Conservation (phyloP, 164 flowering plant genomes). For the Vitis riparia region DNA sequence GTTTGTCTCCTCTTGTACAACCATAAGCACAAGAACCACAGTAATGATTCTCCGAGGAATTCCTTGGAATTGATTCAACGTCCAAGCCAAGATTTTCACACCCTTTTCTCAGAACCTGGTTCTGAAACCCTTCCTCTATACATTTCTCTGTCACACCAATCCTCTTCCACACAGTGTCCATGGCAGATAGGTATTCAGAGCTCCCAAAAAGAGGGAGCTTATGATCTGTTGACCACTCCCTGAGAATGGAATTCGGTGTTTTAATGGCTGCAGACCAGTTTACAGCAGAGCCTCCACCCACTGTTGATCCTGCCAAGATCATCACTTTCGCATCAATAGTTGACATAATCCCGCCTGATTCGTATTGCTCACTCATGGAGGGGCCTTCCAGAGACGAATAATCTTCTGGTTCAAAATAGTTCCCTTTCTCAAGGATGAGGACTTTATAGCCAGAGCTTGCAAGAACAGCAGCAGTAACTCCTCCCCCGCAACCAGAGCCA, state of each 20-base stretch:
- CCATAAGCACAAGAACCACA: slow-evolving; percentile 70
- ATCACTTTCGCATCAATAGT: slow-evolving; percentile 43
- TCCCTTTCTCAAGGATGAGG: slow-evolving; percentile 62
- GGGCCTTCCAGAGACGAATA: slow-evolving; percentile 69
- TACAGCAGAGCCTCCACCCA: slow-evolving; percentile 74
- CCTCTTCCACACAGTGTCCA: slow-evolving; percentile 61
- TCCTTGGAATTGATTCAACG: slow-evolving; percentile 45
- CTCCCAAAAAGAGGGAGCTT: slow-evolving; percentile 45
- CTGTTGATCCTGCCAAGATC: slow-evolving; percentile 59
- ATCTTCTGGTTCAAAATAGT: slow-evolving; percentile 51
- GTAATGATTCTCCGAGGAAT: slow-evolving; percentile 50
- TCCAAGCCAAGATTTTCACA: slow-evolving; percentile 57
- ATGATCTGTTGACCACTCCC: slow-evolving; percentile 52
- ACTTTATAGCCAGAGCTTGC: slow-evolving; percentile 60
- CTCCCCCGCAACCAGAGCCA: slow-evolving; percentile 86
- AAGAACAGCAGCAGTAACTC: slow-evolving; percentile 72
- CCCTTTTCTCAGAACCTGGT: slow-evolving; percentile 55
- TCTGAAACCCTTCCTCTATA: slow-evolving; percentile 59
- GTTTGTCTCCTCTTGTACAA: slow-evolving; percentile 57
- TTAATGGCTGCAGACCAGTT: slow-evolving; percentile 68
- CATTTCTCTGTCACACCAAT: slow-evolving; percentile 51
- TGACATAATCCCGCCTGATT: slow-evolving; percentile 39
- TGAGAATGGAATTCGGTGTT: slow-evolving; percentile 50
- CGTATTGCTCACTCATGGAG: slow-evolving; percentile 45
- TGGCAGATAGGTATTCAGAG: slow-evolving; percentile 42